Evolutionary conservation across 1,139 yeast species (phyloP).

Genomic region (Candida sp.): DNA sequence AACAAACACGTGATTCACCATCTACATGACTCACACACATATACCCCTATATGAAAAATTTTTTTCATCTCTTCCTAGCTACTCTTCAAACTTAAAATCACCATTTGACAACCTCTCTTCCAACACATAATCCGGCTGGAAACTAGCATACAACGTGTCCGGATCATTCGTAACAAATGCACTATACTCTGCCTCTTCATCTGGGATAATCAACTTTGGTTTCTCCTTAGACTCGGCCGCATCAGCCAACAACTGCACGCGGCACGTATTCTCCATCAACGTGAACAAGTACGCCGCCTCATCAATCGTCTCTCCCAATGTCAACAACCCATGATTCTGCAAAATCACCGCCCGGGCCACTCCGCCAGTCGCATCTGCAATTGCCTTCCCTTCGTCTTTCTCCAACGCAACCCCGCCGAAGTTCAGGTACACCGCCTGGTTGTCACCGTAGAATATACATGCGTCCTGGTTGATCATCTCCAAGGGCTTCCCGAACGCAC

Average conservation of each 20-base stretch:
- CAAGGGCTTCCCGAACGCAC: conserved; percentile 70
- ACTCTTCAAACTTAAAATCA: conserved; percentile 8
- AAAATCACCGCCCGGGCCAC: conserved; percentile 67
- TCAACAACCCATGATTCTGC: conserved; percentile 78
- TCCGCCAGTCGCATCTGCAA: conserved; percentile 71
- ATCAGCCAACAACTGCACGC: conserved; percentile 65
- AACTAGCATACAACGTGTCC: conserved; percentile 65
- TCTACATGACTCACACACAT: no score
- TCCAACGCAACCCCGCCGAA: conserved; percentile 85
- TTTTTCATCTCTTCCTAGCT: background rate
- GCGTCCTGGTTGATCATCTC: conserved; percentile 84
- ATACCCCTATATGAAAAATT: background rate
- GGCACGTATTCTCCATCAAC: conserved; percentile 69
- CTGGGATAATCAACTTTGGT: conserved; percentile 40
- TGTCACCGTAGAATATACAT: conserved; percentile 65
- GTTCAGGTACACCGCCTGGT: conserved; percentile 65
- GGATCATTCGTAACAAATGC: conserved; percentile 60
- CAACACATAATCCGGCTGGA: conserved; percentile 54
- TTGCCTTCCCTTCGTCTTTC: conserved; percentile 65
- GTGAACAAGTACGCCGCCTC: conserved; percentile 80
- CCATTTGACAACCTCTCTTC: conserved; percentile 14
- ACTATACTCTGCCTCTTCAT: conserved; percentile 70
- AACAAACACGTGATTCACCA: background rate
- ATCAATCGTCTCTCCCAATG: conserved; percentile 77
- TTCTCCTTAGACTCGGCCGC: conserved; percentile 21